Percentiles rank a stretch among this genome's conserved stretches.
phyloP scores from a whole-genome alignment of 208 protist genomes.

The Crithidia fasciculata region DNA sequence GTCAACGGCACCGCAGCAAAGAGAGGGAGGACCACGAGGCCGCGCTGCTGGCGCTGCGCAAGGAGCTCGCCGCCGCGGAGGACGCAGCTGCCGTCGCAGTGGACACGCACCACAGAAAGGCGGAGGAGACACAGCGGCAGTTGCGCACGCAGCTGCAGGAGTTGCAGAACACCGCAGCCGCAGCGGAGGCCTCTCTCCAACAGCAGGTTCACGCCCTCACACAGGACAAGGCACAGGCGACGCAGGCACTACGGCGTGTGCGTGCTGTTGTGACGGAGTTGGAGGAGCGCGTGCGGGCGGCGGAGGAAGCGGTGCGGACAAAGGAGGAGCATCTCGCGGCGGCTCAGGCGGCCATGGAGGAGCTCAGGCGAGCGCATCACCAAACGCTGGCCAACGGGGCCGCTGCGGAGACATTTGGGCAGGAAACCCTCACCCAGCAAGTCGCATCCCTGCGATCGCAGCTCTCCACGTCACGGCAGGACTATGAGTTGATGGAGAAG shows the following conservation, averaged over 20 bases:
- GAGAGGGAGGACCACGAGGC: slow-evolving; percentile 14
- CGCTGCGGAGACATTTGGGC: slow-evolving; percentile 16
- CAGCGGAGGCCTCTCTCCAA: slow-evolving; percentile 17
- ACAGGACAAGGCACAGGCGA: slow-evolving; percentile 12
- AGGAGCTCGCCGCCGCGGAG: slow-evolving; percentile 11
- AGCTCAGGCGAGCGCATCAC: slow-evolving; percentile 12
- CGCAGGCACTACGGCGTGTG: slow-evolving; percentile 16
- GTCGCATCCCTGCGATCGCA: slow-evolving; percentile 28
- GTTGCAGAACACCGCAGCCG: slow-evolving; percentile 1
- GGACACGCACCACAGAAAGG: not conserved
- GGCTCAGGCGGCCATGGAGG: slow-evolving; percentile 4
- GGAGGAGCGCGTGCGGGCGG: slow-evolving; percentile 11
- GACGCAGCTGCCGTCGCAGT: not conserved
- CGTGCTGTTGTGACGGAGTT: slow-evolving; percentile 12
- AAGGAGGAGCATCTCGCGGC: slow-evolving; percentile 18
- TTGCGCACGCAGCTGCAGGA: slow-evolving; percentile 30
- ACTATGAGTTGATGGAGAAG: slow-evolving; percentile 17
- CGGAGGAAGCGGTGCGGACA: slow-evolving; percentile 12
- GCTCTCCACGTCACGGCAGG: slow-evolving; percentile 20
- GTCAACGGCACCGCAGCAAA: slow-evolving; percentile 26
- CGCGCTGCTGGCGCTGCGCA: slow-evolving; percentile 6
- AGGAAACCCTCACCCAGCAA: slow-evolving; percentile 13
- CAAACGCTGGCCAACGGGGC: slow-evolving; percentile 17
- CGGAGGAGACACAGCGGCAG: slow-evolving; percentile 20
- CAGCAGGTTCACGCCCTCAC: slow-evolving; percentile 19